A percentile compares a stretch with the other conserved stretches of the same genome.
These are phyloP conservation scores for Trichoderma breve DNA, from an alignment of 2,329 filamentous ascomycete species.

Conservation along the genomic window DNA sequence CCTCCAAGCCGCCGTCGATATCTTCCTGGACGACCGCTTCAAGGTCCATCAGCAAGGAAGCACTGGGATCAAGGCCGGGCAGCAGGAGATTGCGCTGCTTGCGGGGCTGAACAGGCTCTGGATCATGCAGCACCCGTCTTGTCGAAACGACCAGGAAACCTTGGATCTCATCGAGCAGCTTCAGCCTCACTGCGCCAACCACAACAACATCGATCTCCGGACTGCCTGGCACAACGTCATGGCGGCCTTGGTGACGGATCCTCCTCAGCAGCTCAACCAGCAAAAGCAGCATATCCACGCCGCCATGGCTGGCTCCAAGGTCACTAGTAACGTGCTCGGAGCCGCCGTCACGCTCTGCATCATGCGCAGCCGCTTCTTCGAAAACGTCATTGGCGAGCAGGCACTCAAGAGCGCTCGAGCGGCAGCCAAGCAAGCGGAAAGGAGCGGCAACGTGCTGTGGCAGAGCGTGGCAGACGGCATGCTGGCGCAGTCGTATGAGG, in stretches of 20 bases:
- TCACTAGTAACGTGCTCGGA: conserved; percentile 72
- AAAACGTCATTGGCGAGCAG: conserved; percentile 76
- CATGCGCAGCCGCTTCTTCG: conserved; percentile 81
- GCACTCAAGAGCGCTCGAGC: conserved; percentile 73
- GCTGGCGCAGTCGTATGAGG: conserved; percentile 71
- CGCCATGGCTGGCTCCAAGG: conserved; percentile 67
- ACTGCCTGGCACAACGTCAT: conserved; percentile 75
- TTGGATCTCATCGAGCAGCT: conserved; percentile 63
- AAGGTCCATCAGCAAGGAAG: conserved; percentile 38
- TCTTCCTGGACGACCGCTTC: conserved; percentile 64
- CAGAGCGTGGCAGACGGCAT: conserved; percentile 78
- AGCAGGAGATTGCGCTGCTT: conserved; percentile 64
- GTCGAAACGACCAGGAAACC: conserved; percentile 58
- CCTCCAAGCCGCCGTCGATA: conserved; percentile 62
- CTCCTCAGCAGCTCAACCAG: conserved; percentile 65
- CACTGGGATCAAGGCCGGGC: conserved; percentile 47
- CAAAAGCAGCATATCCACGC: conserved; percentile 76
- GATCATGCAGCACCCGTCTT: conserved; percentile 64
- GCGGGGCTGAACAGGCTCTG: conserved; percentile 67
- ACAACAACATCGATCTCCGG: conserved; percentile 71
- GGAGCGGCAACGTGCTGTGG: conserved; percentile 71
- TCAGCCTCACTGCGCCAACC: conserved; percentile 63
- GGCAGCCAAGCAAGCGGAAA: conserved; percentile 64
- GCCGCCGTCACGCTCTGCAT: conserved; percentile 80
- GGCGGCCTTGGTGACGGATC: conserved; percentile 63